Base-by-base conservation (phyloP, 768 basidiomycete species). In the Mycena vulgaris region DNA sequence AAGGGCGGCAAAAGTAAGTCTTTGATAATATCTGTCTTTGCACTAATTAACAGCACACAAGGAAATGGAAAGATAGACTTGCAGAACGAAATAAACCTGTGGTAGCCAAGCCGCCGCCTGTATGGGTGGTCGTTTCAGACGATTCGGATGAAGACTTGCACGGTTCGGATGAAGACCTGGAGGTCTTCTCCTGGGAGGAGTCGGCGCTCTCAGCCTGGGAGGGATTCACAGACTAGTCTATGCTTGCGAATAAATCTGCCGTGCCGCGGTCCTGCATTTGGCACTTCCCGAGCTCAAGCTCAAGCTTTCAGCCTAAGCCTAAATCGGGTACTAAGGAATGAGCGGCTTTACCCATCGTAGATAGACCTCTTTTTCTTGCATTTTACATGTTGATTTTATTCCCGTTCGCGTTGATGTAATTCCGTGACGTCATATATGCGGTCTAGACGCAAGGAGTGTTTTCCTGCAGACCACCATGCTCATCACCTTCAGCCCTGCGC, bases 1-100 rank as follows among this genome's bases (percentile, higher is more conserved):
- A 75, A 23, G 75, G 72, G 45, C 85, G 92, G 63, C 85, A 88
- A 77, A 82, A 84, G 93, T 92, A 72, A 76, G 88, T 80, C 19
- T 49, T 60, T 21, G 40, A 9, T 48, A 25, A 28, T n/a, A 10
- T 35, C 39, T 57, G 49, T 17, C 47, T 76, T 9, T n/a, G 27
- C 35, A 28, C 8, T 21, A 21, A 48, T 51, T 60, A 8, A 59
- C 37, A 76, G 56, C 72, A 72, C 27, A 16, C 37, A 74, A 87
- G 89, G 77, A 75, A 76, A 68, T 81, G 83, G 83, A 80, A 78
- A 60, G 76, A 77, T 27, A 75, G 75, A 28, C 77, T 75, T 21
- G 74, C 73, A 10, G 76, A 78, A 58, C 76, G 81, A 66, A 77
- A 64, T 28, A 76, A 67, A 47, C 4, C 3, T 1, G 25, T 28